A percentile compares a stretch with the other conserved stretches of the same genome.
Conservation (phyloP, 352 stramenopile genomes). For the Phytophthora chlamydospora region DNA sequence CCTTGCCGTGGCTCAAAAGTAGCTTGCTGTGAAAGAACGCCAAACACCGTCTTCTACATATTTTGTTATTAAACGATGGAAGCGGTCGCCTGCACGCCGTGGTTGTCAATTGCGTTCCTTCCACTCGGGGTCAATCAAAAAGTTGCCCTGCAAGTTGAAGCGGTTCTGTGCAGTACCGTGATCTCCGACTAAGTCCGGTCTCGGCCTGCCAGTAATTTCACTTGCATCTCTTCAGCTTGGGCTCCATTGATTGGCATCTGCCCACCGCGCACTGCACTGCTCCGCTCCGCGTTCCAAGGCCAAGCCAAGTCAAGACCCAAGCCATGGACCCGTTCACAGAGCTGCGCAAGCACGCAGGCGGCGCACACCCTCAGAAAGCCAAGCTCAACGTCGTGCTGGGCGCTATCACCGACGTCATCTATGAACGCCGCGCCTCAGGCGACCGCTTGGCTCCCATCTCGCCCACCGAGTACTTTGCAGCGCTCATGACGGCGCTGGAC, state of each 20-base stretch:
- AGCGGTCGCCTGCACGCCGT: no score
- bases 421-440: slow-evolving; percentile 57
- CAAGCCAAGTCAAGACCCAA: not conserved
- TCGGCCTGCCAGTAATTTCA: slow-evolving; percentile 43
- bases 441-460: slow-evolving; percentile 49
- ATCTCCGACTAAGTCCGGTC: no score
- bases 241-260: slow-evolving; percentile 45
- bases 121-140: no score
- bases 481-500: slow-evolving; percentile 88
- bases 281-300: not conserved
- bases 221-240: slow-evolving; percentile 18
- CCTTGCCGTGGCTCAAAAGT: no score
- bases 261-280: not conserved
- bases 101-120: no score
- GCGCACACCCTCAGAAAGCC: slow-evolving; percentile 80
- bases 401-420: slow-evolving; percentile 86
- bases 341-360: slow-evolving; percentile 79
- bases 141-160: no score
- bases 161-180: no score
- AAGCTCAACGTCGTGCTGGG: slow-evolving; percentile 85
- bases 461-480: slow-evolving; percentile 88
- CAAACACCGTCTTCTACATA: no score
- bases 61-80: no score
- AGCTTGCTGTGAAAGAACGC: no score
- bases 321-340: slow-evolving; percentile 81